Base-by-base conservation (phyloP, 2,329 filamentous ascomycete species). In the Immersiporthe knoxdaviesiana region DNA sequence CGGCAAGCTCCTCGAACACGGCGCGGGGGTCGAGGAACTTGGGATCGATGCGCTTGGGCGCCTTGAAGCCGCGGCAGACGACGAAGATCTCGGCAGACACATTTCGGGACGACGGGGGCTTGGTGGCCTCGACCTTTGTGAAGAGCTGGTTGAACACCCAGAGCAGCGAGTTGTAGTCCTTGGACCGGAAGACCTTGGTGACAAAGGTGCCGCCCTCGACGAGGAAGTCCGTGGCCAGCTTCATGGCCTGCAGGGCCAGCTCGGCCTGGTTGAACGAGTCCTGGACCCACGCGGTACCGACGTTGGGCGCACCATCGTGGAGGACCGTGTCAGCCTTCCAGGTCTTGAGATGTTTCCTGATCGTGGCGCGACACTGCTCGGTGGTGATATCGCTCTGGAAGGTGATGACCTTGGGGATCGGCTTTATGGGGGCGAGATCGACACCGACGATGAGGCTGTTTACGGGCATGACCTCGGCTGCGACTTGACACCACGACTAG, bases 131-230 rank as follows among this genome's bases (percentile, higher is more conserved):
- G 72, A 99, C 96, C 74, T 96, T 97, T 62, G 87, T 87, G 83
- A 99, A 99, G 0, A 99, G 86, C 79, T 99, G 96, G 78, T 97
- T 97, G 84, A 98, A 94, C 44, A 98, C 94, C 96, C 96, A 99
- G 63, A 98, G 86, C 60, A 99, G 82, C 69, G 93, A 91, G 78
- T 97, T 97, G 84, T 97, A 98, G 78, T 99, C 95, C 78, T 97
- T 98, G 44, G 93, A 97, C 72, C 96, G 85, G 84, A 99, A 99
- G 58, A 99, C 93, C 81, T 99, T 99, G 68, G 95, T 98, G 59
- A 98, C 94, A 73, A 98, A 98, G 11, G 91, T 95, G 72, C 96
- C 96, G 60, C 94, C 93, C 78, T 95, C 91, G 24, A 89, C 86
- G 69, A 99, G 82, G 75, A 99, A 99, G 74, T 99, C 95, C 0